Evolutionary conservation across 768 basidiomycete genomes (phyloP).

Genomic region (Suillus tomentosus): DNA sequence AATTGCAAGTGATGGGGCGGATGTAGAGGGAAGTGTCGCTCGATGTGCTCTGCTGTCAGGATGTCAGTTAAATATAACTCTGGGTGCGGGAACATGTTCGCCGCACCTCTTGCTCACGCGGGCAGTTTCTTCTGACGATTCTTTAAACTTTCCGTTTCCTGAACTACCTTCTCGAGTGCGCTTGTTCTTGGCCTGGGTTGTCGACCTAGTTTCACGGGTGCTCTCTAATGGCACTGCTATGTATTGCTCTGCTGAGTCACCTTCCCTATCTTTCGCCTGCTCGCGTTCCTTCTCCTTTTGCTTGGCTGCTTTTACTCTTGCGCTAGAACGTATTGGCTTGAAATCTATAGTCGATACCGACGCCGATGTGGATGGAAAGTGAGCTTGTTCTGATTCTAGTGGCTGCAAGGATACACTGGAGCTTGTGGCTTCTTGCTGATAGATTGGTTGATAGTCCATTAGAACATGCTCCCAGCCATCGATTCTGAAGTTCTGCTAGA

Average conservation of each 20-base stretch:
- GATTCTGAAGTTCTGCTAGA: slow-evolving; percentile 41
- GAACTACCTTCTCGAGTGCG: slow-evolving; percentile 52
- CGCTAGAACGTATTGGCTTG: slow-evolving; percentile 70
- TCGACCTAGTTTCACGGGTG: slow-evolving; percentile 42
- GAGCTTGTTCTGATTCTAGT: slow-evolving; percentile 40
- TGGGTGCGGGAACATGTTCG: slow-evolving; percentile 20
- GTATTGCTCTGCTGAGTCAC: slow-evolving; percentile 46
- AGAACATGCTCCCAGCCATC: slow-evolving; percentile 88
- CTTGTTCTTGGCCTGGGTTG: slow-evolving; percentile 43
- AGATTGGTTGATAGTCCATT: slow-evolving; percentile 85
- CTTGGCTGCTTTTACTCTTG: slow-evolving; percentile 74
- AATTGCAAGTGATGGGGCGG: slow-evolving; percentile 56
- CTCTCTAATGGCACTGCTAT: slow-evolving; percentile 42
- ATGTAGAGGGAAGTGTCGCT: slow-evolving; percentile 45
- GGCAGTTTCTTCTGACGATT: slow-evolving; percentile 51
- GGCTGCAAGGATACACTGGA: slow-evolving; percentile 55
- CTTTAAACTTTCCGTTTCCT: slow-evolving; percentile 67
- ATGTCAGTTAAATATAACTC: slow-evolving; percentile 25
- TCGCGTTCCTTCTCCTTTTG: slow-evolving; percentile 62
- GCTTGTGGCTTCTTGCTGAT: slow-evolving; percentile 72
- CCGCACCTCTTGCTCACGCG: slow-evolving; percentile 67
- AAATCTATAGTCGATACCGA: slow-evolving; percentile 45
- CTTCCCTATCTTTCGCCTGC: slow-evolving; percentile 57
- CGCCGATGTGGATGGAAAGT: slow-evolving; percentile 38
- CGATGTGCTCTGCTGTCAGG: slow-evolving; percentile 57